Percentiles rank a stretch among this genome's conserved stretches.
Conservation (phyloP, 148 eudicot species). For the Diospyros kaki region DNA sequence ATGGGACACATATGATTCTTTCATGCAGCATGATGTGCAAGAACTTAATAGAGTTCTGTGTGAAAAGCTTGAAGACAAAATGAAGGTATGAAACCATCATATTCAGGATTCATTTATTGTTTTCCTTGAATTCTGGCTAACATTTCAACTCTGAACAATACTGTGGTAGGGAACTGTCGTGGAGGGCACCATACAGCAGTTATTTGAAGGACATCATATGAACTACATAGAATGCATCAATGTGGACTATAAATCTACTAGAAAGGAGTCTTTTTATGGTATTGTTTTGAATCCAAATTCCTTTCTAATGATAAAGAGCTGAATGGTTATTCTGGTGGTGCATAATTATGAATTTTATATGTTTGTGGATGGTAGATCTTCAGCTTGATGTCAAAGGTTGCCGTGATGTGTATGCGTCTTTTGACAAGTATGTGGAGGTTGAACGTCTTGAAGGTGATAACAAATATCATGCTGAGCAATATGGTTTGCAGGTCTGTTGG, state of each 20-base stretch:
- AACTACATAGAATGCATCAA: constrained; percentile 91
- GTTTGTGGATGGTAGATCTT: constrained; percentile 48
- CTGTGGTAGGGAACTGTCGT: constrained; percentile 84
- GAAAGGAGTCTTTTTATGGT: constrained; percentile 96
- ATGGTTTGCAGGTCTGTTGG: constrained; percentile 77
- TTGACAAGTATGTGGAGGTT: constrained; percentile 96
- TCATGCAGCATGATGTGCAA: constrained; percentile 98
- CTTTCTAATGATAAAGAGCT: background rate
- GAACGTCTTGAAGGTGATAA: constrained; percentile 91
- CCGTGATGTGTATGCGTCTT: constrained; percentile 88
- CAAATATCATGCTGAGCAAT: constrained; percentile 80
- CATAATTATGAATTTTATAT: constrained; percentile 7
- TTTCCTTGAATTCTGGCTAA: constrained; percentile 1
- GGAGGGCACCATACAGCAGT: constrained; percentile 87
- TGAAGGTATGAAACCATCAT: constrained; percentile 55
- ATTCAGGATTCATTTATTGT: background rate
- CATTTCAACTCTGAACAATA: background rate
- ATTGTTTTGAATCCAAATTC: background rate
- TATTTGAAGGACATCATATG: constrained; percentile 99
- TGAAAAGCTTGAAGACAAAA: constrained; percentile 95
- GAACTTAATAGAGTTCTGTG: constrained; percentile 92
- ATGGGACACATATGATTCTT: constrained; percentile 93
- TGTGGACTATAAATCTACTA: constrained; percentile 89
- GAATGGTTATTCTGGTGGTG: background rate
- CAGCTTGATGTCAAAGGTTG: constrained; percentile 99